Conservation (phyloP, 768 basidiomycete genomes). For the Tubosaeta sp. region DNA sequence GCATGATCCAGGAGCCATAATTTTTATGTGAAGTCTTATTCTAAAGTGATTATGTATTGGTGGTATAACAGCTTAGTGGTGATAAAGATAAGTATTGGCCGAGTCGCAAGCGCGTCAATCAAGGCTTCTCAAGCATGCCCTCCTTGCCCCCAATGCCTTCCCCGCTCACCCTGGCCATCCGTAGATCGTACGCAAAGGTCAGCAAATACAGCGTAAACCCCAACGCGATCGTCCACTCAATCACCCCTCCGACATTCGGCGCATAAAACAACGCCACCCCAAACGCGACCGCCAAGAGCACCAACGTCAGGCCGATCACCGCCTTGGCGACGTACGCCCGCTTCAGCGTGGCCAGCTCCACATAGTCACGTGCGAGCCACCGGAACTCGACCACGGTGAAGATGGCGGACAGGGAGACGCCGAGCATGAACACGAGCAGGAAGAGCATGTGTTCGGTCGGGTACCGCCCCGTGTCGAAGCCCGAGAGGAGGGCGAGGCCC, state of each 20-base stretch:
- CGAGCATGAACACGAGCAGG: constrained; percentile 68
- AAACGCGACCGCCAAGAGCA: constrained; percentile 62
- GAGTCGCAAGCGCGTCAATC: background rate
- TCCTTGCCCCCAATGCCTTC: background rate
- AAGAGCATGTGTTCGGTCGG: constrained; percentile 51
- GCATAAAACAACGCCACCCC: constrained; percentile 45
- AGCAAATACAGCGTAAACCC: constrained; percentile 71
- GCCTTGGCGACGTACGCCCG: constrained; percentile 60
- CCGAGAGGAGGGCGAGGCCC: constrained; percentile 64
- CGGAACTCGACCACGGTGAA: constrained; percentile 71
- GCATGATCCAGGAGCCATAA: too few relatives aligned
- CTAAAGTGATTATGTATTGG: too few relatives aligned
- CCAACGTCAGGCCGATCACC: constrained; percentile 52
- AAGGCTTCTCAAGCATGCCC: constrained; percentile 6
- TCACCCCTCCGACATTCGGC: constrained; percentile 51
- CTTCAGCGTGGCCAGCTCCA: constrained; percentile 40
- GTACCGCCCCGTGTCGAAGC: constrained; percentile 64
- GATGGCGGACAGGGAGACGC: constrained; percentile 66
- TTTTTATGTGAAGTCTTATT: too few relatives aligned
- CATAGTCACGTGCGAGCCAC: constrained; percentile 60
- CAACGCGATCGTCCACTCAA: constrained; percentile 74
- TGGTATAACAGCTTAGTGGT: too few relatives aligned
- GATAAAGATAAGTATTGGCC: background rate
- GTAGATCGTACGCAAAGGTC: constrained; percentile 70
- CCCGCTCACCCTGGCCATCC: constrained; percentile 39